Base-by-base conservation (phyloP, 371 early-diverging fungal genomes). In the Vairimorpha necatrix region DNA sequence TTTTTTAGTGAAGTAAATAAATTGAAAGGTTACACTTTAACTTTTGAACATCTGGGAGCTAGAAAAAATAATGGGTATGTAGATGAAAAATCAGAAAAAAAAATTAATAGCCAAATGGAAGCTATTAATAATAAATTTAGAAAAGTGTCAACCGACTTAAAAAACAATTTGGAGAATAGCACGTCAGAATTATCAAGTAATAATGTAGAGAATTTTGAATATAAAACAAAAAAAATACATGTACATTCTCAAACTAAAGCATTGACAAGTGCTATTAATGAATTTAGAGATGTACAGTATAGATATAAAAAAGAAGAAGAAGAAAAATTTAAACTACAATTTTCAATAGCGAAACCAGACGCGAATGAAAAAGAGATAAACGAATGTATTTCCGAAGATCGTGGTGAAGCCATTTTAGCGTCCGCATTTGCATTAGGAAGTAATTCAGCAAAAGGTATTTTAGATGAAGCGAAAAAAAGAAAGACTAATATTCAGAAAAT, bases 361-460 rank as follows among this genome's bases (percentile, higher is more conserved):
- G 84, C 83, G n/a, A 82, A 83, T 33, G 81, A 84, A 66, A 69
- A 73, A 48, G 84, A 85, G 34, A 18, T 85, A 34, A 77, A 84
- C 16, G 67, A 72, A 36, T 47, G 84, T 14, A 60, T 63, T 24
- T 54, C 62, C 28, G 53, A 33, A 16, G 69, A 63, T 20, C 48
- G 72, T 18, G 74, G 58, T 18, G 66, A 77, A 47, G 56, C 67
- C 4, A 67, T 74, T 28, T 33, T 85, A 16, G 67, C 67, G 30
- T 68, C 79, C 1, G 86, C 82, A 58, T 84, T 81, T 78, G 71
- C 76, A 36, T 47, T 79, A 22, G 81, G 81, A 47, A 61, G 60
- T 1, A 24, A 76, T 24, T 80, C 80, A 2, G 69, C 81, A 38
- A 62, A 78, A 46, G 50, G 67, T 9, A 79, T 82, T 36, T 72